These are phyloP conservation scores for Diplogelasinospora grovesii DNA, from an alignment of 495 filamentous ascomycete genomes.

Conservation along the genomic window DNA sequence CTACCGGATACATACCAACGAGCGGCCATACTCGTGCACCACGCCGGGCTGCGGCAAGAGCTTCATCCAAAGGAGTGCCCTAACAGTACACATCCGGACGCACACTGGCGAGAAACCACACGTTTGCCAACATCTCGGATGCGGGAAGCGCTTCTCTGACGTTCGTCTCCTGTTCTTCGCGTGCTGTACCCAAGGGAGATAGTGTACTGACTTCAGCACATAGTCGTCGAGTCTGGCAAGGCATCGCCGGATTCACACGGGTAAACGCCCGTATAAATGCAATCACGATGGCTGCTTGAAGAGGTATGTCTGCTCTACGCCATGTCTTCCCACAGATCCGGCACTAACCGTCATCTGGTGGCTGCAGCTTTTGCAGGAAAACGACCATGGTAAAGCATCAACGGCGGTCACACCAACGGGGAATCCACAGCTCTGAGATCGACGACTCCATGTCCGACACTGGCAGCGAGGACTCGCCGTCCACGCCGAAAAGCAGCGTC, in stretches of 20 bases:
- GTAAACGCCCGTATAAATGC: constrained; percentile 80
- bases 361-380: constrained; percentile 72
- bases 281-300: constrained; percentile 70
- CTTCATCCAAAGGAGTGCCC: constrained; percentile 83
- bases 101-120: constrained; percentile 91
- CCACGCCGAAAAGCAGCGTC: constrained; percentile 37
- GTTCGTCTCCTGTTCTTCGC: constrained; percentile 44
- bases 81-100: constrained; percentile 80
- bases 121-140: constrained; percentile 70
- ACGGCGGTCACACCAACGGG: constrained; percentile 59
- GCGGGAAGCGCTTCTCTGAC: constrained; percentile 80
- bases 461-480: constrained; percentile 43
- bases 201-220: constrained; percentile 32
- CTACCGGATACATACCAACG: constrained; percentile 86
- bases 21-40: constrained; percentile 71
- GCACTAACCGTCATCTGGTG: constrained; percentile 19
- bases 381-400: constrained; percentile 85
- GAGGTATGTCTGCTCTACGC: constrained; percentile 52
- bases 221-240: constrained; percentile 84
- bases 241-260: constrained; percentile 81
- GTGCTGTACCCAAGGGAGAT: neutral
- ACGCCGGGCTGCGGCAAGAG: constrained; percentile 70
- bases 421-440: constrained; percentile 47
- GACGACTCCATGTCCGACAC: constrained; percentile 53
- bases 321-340: constrained; percentile 11